Base-by-base conservation (phyloP, 768 basidiomycete genomes). In the Boletus sensibilis region DNA sequence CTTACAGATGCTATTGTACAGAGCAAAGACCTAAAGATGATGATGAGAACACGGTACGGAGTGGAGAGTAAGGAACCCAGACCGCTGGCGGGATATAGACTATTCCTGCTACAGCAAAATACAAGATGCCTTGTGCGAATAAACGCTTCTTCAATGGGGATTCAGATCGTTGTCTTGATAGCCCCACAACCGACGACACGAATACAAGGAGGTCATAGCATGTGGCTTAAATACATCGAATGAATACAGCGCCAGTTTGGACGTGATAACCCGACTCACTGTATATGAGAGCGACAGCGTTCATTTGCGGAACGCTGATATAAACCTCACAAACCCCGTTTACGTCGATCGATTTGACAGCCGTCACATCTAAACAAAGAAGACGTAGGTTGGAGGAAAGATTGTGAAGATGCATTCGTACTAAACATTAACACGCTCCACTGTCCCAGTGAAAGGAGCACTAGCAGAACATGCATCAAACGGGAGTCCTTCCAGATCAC, bases 401-500 rank as follows among this genome's bases (percentile, higher is more conserved):
- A 14, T 10, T 3, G 37, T 10, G 14, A 29, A 18, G 14, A 41
- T 7, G 23, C 21, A 13, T 5, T 12, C 62, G 23, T 46, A 67
- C 68, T 40, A 1, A 55, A 1, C 0, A 39, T 37, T 18, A 71
- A 34, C 14, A 63, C 10, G 29, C 29, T 3, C 58, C 63, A 69
- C 14, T 69, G 68, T 13, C 55, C 70, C 2, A 69, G 25, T 3
- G 53, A 13, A 13, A 59, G 37, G 12, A 68, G 4, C n/a, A 33
- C 5, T 0, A 71, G 47, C 6, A 69, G 33, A 8, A 9, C 33
- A 4, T 48, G 49, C 5, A 69, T 50, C 13, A n/a, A 29, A 29
- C 48, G 46, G 16, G 57, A 57, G 12, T 53, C 52, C 42, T 50
- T 69, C 68, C 68, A 70, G 13, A 70, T 54, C 8, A 63, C 13